Evolutionary conservation across 768 basidiomycete genomes (phyloP).

Genomic region (Leccinum disarticulatum): DNA sequence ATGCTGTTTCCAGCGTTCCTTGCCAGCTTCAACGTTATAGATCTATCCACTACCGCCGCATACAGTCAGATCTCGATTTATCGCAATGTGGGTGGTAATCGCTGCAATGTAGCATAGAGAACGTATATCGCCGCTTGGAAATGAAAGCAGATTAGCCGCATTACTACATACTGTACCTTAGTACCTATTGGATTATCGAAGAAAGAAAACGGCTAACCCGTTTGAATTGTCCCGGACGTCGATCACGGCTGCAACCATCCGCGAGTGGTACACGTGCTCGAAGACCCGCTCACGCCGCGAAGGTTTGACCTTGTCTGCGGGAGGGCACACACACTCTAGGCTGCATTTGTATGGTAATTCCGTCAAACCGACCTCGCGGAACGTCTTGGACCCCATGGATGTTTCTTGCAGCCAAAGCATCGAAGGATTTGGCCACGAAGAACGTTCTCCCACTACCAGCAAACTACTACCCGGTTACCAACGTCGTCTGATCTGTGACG

Average conservation of each 20-base stretch:
- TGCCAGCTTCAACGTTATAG: not conserved
- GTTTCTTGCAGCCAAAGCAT: not conserved
- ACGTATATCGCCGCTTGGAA: constrained; percentile 7
- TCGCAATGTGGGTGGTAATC: not conserved
- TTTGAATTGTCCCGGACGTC: not conserved
- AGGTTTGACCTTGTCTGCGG: not conserved
- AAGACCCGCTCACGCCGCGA: not conserved
- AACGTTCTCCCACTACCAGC: not conserved
- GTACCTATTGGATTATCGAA: not conserved
- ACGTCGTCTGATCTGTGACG: not conserved
- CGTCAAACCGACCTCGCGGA: not conserved
- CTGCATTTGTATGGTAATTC: not conserved
- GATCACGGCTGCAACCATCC: not conserved
- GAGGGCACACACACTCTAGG: not conserved
- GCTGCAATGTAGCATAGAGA: too few relatives aligned
- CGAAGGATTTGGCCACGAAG: not conserved
- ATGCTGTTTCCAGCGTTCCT: not conserved
- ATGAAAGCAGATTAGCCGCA: constrained; percentile 16
- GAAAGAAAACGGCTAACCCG: not conserved
- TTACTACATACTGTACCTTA: not conserved
- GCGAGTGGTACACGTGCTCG: not conserved
- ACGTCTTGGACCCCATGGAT: not conserved
- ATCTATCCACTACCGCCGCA: not conserved
- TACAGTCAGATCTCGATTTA: not conserved
- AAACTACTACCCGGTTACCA: too few relatives aligned